Percentiles rank a stretch among this genome's conserved stretches.
These are phyloP conservation scores for Elongisporangium undulatum DNA, from an alignment of 352 stramenopile species.

Conservation along the genomic window DNA sequence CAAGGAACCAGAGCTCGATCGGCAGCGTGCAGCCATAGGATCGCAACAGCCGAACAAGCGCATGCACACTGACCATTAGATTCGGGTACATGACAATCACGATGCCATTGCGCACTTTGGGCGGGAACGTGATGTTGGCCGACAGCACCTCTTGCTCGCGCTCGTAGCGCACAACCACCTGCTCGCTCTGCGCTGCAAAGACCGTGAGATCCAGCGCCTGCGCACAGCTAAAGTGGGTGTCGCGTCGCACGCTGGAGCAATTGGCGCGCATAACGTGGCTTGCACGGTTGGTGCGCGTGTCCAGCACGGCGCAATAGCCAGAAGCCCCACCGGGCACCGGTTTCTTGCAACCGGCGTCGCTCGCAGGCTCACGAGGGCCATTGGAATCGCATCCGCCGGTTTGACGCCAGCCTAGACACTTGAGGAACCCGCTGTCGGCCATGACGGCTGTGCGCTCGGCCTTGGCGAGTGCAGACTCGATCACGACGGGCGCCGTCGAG, in stretches of 20 bases:
- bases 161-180: constrained; percentile 8
- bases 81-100: constrained; percentile 58
- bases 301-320: constrained; percentile 37
- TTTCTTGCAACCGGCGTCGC: constrained; percentile 24
- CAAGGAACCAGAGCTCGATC: constrained; percentile 49
- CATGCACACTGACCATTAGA: constrained; percentile 40
- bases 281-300: constrained; percentile 21
- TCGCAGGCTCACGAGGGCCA: constrained; percentile 21
- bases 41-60: constrained; percentile 25
- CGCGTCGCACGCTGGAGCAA: constrained; percentile 24
- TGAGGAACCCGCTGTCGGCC: constrained; percentile 2
- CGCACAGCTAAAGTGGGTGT: constrained; percentile 31
- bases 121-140: background rate
- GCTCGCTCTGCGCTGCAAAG: constrained; percentile 17
- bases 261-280: constrained; percentile 22
- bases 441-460: background rate
- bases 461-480: constrained; percentile 5
- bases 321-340: constrained; percentile 21
- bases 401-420: constrained; percentile 44
- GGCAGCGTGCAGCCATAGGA: constrained; percentile 29
- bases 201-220: constrained; percentile 26
- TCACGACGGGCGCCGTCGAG: background rate
- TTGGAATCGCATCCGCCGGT: constrained; percentile 31
- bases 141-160: background rate
- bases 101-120: constrained; percentile 20